phyloP scores from a whole-genome alignment of 1,284 basidiomycete genomes.

The Veloporphyrellus conicus region DNA sequence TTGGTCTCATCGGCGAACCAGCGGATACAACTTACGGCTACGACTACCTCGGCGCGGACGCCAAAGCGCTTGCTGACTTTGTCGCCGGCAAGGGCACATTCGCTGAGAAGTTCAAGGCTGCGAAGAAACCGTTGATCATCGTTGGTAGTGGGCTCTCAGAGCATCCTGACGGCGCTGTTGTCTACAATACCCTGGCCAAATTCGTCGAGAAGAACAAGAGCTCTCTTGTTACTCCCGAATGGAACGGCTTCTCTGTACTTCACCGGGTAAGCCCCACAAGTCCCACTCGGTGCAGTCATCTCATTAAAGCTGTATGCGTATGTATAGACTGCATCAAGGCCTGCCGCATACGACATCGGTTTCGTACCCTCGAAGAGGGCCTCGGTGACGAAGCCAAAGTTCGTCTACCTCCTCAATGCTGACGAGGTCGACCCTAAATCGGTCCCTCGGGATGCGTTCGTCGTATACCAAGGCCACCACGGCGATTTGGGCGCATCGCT shows the following conservation, averaged over 20 bases:
- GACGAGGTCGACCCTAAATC: conserved; percentile 88
- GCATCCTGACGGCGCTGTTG: conserved; percentile 80
- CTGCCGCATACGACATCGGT: conserved; percentile 95
- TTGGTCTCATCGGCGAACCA: conserved; percentile 88
- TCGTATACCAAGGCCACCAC: conserved; percentile 99
- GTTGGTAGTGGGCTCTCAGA: conserved; percentile 87
- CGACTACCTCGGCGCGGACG: conserved; percentile 81
- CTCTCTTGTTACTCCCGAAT: conserved; percentile 80
- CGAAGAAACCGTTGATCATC: conserved; percentile 92
- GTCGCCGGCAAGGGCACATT: conserved; percentile 76
- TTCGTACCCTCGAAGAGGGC: conserved; percentile 84
- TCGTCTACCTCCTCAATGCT: conserved; percentile 95
- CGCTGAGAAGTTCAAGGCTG: conserved; percentile 82
- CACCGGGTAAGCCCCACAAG: conserved; percentile 64
- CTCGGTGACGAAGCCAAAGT: conserved; percentile 80
- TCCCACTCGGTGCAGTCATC: conserved; percentile 14
- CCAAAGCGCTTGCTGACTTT: conserved; percentile 78
- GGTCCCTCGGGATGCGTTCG: conserved; percentile 94
- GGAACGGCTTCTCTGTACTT: conserved; percentile 93
- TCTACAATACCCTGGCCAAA: conserved; percentile 76
- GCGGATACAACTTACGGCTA: conserved; percentile 93
- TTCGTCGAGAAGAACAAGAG: conserved; percentile 77
- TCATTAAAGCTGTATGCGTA: conserved; percentile 7
- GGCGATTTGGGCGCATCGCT: conserved; percentile 96
- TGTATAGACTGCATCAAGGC: conserved; percentile 72